Conservation (phyloP, 768 basidiomycete species). For the Russula lepida region DNA sequence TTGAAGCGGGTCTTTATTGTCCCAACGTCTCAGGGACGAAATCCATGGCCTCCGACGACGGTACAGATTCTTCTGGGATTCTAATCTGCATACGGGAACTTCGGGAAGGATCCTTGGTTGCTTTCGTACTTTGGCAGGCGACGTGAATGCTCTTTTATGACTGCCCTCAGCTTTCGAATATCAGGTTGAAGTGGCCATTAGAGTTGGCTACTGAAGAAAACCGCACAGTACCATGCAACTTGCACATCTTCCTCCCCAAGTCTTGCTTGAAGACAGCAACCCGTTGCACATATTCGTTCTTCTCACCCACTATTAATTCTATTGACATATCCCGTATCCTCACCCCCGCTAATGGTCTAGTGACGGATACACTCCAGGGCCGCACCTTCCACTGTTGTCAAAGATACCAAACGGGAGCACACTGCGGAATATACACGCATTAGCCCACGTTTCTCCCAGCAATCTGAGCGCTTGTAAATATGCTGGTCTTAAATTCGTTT, state of each 20-base stretch:
- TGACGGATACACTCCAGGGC: background rate
- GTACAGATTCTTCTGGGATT: background rate
- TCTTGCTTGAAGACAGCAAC: background rate
- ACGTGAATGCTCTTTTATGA: background rate
- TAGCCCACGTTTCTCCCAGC: background rate
- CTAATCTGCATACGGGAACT: background rate
- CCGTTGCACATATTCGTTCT: background rate
- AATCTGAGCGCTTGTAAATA: background rate
- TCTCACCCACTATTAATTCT: background rate
- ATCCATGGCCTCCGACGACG: background rate
- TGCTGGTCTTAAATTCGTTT: background rate
- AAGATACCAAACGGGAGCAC: background rate
- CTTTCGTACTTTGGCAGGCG: background rate
- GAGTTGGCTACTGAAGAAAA: background rate
- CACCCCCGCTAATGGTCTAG: too few species aligned
- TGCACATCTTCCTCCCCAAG: too few species aligned
- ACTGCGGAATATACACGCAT: background rate
- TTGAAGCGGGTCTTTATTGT: background rate
- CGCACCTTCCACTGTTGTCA: background rate
- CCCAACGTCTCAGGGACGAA: background rate
- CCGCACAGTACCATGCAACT: too few species aligned
- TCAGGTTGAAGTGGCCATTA: background rate
- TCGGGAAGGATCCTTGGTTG: background rate
- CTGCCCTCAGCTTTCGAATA: background rate
- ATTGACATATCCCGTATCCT: background rate